These are phyloP conservation scores for Camellia granthamiana DNA, from an alignment of 148 eudicot species.

Conservation along the genomic window DNA sequence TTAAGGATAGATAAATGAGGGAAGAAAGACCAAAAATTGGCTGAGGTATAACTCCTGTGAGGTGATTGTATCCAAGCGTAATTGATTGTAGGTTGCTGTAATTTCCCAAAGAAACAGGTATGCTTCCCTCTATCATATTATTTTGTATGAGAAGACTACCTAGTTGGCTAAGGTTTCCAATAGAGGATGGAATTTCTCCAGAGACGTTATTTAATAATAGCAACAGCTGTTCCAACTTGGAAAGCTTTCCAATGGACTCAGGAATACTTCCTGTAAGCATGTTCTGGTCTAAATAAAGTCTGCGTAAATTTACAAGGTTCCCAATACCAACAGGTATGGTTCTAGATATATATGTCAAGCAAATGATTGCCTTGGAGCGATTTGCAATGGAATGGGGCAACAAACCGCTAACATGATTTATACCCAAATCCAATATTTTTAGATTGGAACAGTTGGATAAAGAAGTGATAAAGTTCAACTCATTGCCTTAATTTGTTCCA, in stretches of 20 bases:
- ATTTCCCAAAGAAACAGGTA: slow-evolving; percentile 18
- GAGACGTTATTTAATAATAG: not conserved
- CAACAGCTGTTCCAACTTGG: not conserved
- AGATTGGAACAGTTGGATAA: slow-evolving; percentile 22
- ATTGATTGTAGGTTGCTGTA: not conserved
- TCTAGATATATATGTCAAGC: slow-evolving; percentile 1
- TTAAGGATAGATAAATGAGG: not conserved
- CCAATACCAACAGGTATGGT: slow-evolving; percentile 15
- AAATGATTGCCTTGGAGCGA: slow-evolving; percentile 10
- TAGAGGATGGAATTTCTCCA: slow-evolving; percentile 20
- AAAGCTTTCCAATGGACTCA: slow-evolving; percentile 10
- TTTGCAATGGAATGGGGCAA: slow-evolving; percentile 19
- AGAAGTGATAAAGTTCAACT: slow-evolving; percentile 4
- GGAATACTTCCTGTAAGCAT: slow-evolving; percentile 19
- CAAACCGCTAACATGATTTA: not conserved
- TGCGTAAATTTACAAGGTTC: not conserved
- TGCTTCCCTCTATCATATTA: slow-evolving; percentile 19
- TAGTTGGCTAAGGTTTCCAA: slow-evolving; percentile 13
- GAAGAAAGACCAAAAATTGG: slow-evolving; percentile 15
- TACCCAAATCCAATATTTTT: not conserved
- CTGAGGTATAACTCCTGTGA: slow-evolving; percentile 8
- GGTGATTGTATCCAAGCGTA: slow-evolving; percentile 7
- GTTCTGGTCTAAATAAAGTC: slow-evolving; percentile 8
- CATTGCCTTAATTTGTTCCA: slow-evolving; percentile 4
- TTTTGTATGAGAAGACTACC: not conserved